Conservation (phyloP, 176 grass and related monocot genomes). For the Echinochloa phyllopogon region DNA sequence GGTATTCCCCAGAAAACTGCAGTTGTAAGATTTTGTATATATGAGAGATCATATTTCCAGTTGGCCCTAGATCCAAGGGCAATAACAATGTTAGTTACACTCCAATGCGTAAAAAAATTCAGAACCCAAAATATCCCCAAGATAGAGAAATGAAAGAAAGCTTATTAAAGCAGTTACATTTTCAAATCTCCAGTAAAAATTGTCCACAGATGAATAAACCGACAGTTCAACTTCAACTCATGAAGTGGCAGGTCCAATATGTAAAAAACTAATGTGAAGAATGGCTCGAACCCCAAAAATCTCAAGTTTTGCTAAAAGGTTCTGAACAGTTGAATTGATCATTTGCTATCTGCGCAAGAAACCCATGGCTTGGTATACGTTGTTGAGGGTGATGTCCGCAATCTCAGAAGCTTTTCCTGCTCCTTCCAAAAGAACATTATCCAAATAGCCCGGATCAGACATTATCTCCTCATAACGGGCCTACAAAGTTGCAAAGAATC, state of each 20-base stretch:
- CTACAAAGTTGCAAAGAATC: slow-evolving; percentile 46
- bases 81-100: background rate
- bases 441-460: slow-evolving; percentile 81
- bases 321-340: slow-evolving; percentile 11
- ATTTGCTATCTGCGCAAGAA: slow-evolving; percentile 73
- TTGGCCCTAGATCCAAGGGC: background rate
- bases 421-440: slow-evolving; percentile 75
- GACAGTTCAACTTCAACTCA: background rate
- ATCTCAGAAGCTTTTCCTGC: slow-evolving; percentile 83
- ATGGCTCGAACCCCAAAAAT: background rate
- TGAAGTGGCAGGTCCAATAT: background rate
- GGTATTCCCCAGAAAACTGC: background rate
- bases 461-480: slow-evolving; percentile 81
- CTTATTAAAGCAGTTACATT: background rate
- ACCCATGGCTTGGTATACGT: slow-evolving; percentile 95
- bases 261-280: background rate
- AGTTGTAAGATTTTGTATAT: background rate
- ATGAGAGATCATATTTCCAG: background rate
- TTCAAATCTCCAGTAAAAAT: background rate
- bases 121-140: background rate
- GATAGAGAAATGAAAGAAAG: background rate
- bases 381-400: slow-evolving; percentile 77
- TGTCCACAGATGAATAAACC: background rate
- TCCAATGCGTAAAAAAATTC: background rate
- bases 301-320: background rate